Evolutionary conservation across 352 stramenopile genomes (phyloP).

Genomic region (Phytophthora constricta): DNA sequence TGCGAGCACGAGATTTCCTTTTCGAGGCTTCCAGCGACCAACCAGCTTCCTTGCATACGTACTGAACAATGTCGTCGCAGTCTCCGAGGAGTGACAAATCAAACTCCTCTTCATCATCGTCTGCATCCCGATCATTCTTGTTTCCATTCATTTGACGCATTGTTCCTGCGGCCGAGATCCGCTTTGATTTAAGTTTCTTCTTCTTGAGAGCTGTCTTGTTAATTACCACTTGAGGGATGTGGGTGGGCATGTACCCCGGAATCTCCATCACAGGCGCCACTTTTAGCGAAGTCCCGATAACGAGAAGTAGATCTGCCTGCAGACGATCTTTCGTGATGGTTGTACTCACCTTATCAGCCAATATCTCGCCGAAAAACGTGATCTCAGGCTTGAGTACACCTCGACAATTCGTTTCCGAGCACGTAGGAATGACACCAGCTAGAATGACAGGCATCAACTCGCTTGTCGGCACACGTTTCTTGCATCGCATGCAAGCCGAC

Average conservation of each 20-base stretch:
- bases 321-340: conserved; percentile 74
- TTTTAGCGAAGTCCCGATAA: conserved; percentile 98
- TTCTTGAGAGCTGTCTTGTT: conserved; percentile 90
- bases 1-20: conserved; percentile 19
- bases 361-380: conserved; percentile 97
- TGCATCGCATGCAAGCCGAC: conserved; percentile 92
- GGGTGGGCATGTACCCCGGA: conserved; percentile 76
- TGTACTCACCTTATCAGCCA: conserved; percentile 90
- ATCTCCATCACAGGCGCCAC: conserved; percentile 96
- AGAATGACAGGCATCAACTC: conserved; percentile 78
- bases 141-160: conserved; percentile 26
- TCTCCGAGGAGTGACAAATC: conserved; percentile 83
- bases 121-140: conserved; percentile 21
- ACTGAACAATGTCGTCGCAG: conserved; percentile 78
- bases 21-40: conserved; percentile 47
- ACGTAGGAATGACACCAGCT: conserved; percentile 77
- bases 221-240: conserved; percentile 90
- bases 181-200: conserved; percentile 66
- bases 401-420: conserved; percentile 70
- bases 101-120: conserved; percentile 62
- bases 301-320: conserved; percentile 94
- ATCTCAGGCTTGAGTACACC: conserved; percentile 98
- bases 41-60: conserved; percentile 63
- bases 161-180: conserved; percentile 20
- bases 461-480: conserved; percentile 54